These are phyloP conservation scores for Pythium pyrilobum DNA, from an alignment of 352 stramenopile genomes.

Conservation along the genomic window DNA sequence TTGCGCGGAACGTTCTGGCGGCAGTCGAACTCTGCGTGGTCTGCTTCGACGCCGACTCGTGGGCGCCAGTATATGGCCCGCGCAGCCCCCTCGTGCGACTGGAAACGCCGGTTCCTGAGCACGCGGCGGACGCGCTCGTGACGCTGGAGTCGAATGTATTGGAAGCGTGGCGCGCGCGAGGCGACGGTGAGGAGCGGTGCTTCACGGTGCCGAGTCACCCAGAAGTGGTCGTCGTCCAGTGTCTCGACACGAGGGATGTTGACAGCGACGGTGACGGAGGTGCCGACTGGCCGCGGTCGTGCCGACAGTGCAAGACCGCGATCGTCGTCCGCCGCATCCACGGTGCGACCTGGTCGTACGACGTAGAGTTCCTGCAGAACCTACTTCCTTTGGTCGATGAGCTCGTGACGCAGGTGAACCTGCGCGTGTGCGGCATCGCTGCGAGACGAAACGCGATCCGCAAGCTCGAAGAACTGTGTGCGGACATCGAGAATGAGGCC, in stretches of 20 bases:
- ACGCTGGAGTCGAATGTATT: too few relatives aligned
- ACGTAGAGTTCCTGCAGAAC: conserved; percentile 44
- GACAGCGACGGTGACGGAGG: neutral
- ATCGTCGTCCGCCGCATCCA: conserved; percentile 46
- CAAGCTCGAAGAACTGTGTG: conserved; percentile 18
- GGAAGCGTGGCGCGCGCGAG: too few relatives aligned
- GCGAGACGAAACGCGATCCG: conserved; percentile 23
- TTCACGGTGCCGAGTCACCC: conserved; percentile 5
- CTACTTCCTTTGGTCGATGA: conserved; percentile 40
- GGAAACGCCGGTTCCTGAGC: neutral
- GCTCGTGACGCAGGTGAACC: conserved; percentile 39
- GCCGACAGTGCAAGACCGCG: conserved; percentile 17
- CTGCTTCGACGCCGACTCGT: conserved; percentile 11
- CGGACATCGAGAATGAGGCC: conserved; percentile 7
- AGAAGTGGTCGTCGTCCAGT: conserved; percentile 19
- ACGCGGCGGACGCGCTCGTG: too few relatives aligned
- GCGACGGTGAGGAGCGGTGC: neutral
- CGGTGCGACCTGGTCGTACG: conserved; percentile 47
- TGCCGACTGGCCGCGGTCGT: neutral
- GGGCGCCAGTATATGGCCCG: neutral
- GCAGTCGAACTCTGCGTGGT: conserved; percentile 35
- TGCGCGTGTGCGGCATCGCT: conserved; percentile 42
- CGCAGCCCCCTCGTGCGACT: neutral
- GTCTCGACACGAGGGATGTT: conserved; percentile 7
- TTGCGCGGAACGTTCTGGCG: conserved; percentile 39